Percentiles rank a stretch among this genome's conserved stretches.
Conservation (phyloP, 345 rosid species). For the Capsella bursapastoris region DNA sequence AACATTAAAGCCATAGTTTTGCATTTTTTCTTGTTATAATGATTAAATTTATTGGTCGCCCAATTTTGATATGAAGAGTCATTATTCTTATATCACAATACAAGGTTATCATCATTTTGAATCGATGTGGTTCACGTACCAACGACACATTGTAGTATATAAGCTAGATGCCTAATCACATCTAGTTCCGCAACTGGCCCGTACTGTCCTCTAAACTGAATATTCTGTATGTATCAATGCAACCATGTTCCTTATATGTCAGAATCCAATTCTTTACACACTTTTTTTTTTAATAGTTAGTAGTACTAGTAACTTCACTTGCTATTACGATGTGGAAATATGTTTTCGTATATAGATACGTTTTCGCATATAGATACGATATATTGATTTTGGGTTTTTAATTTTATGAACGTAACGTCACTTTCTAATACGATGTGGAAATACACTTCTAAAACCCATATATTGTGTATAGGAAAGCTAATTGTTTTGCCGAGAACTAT, state of each 20-base stretch:
- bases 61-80: background rate
- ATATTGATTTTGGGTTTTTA: too few relatives aligned
- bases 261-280: slow-evolving; percentile 23
- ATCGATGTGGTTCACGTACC: background rate
- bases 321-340: background rate
- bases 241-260: background rate
- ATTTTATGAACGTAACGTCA: background rate
- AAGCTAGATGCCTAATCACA: background rate
- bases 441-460: too few relatives aligned
- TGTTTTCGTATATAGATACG: too few relatives aligned
- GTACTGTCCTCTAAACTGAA: slow-evolving; percentile 12
- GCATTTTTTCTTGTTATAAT: background rate
- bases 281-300: background rate
- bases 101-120: slow-evolving; percentile 33
- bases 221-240: slow-evolving; percentile 1
- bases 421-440: background rate
- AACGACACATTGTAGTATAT: slow-evolving; percentile 20
- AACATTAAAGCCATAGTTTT: background rate
- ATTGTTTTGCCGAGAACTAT: too few relatives aligned
- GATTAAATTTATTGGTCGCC: background rate
- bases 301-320: background rate
- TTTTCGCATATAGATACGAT: too few relatives aligned
- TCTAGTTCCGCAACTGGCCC: too few relatives aligned
- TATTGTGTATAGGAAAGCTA: too few relatives aligned
- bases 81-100: background rate